A percentile compares a stretch with the other conserved stretches of the same genome.
Conservation (phyloP, 345 rosid species). For the Nasturtium officinale region DNA sequence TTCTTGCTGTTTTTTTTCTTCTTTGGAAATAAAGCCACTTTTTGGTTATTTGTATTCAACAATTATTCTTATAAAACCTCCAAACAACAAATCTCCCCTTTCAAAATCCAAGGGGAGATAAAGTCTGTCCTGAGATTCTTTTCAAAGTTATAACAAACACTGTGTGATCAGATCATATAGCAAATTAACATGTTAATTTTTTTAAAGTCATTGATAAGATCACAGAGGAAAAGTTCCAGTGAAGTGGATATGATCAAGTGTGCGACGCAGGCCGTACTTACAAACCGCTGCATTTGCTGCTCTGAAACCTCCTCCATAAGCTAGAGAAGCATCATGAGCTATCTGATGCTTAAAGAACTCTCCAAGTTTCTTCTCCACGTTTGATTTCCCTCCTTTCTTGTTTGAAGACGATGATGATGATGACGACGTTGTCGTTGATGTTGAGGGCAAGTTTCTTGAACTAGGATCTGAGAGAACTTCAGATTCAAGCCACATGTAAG, state of each 20-base stretch:
- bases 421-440: constrained; percentile 52
- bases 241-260: constrained; percentile 68
- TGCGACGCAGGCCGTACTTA: constrained; percentile 69
- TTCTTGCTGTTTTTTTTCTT: neutral
- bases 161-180: constrained; percentile 19
- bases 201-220: constrained; percentile 26
- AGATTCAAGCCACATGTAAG: constrained; percentile 95
- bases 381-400: constrained; percentile 76
- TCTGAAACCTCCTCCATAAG: constrained; percentile 91
- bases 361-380: constrained; percentile 74
- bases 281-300: constrained; percentile 80
- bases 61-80: constrained; percentile 26
- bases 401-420: constrained; percentile 56
- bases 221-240: constrained; percentile 74
- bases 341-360: constrained; percentile 90
- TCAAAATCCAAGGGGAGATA: constrained; percentile 30
- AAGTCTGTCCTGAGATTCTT: constrained; percentile 25
- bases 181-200: neutral
- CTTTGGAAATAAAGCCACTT: neutral
- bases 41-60: constrained; percentile 22
- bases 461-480: constrained; percentile 71
- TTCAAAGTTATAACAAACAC: constrained; percentile 27
- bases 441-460: constrained; percentile 53
- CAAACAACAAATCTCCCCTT: constrained; percentile 21
- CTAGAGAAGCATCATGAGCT: constrained; percentile 79